Evolutionary conservation across 805 yeast species (phyloP).

Genomic region (Yarrowia yakushimensis): DNA sequence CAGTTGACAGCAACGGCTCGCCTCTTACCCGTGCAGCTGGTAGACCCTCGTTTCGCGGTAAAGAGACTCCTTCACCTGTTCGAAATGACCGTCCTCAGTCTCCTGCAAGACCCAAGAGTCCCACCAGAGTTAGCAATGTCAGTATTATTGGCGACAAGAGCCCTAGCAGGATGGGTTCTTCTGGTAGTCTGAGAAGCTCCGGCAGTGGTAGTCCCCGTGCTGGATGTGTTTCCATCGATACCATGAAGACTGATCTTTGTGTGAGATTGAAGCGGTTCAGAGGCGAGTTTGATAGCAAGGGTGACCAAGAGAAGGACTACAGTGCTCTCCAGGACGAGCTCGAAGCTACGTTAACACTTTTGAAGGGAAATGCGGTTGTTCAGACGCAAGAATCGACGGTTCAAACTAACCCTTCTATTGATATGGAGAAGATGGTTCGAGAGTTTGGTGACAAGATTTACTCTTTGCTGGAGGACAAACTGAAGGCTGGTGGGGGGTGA

Average conservation of each 20-base stretch:
- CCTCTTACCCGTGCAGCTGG: background rate
- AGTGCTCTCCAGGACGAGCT: background rate
- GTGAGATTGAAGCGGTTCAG: conserved; percentile 1
- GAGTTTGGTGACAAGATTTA: conserved; percentile 23
- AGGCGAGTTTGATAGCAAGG: background rate
- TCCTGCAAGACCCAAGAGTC: conserved; percentile 16
- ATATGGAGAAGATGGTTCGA: background rate
- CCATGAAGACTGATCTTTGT: background rate
- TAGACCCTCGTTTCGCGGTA: background rate
- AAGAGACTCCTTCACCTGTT: background rate
- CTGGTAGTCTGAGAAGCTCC: background rate
- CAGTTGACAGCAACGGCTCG: background rate
- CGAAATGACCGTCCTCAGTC: background rate
- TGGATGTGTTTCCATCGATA: background rate
- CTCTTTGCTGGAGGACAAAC: background rate
- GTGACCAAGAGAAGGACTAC: background rate
- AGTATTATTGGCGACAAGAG: background rate
- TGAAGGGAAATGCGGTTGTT: background rate
- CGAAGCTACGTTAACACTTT: background rate
- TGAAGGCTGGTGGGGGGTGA: background rate
- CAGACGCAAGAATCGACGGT: background rate
- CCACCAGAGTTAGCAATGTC: background rate
- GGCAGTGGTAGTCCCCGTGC: background rate
- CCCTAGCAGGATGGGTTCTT: background rate
- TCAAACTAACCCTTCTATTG: background rate